Conservation (phyloP, 2,329 filamentous ascomycete species). For the Aspergillus pseudonomiae region DNA sequence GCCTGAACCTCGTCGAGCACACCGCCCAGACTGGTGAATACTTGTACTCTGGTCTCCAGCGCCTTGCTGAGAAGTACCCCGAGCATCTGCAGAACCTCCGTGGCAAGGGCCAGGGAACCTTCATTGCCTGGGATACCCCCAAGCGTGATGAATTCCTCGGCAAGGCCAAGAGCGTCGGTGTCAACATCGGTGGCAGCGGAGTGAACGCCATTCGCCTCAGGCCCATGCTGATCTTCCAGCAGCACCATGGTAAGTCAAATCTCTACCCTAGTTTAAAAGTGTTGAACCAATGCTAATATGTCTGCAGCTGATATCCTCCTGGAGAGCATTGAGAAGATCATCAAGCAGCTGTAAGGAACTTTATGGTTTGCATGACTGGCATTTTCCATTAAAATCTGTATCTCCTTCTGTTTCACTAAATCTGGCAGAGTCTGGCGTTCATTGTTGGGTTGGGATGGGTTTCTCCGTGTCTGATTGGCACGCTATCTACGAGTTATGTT, state of each 20-base stretch:
- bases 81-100: conserved; percentile 79
- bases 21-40: conserved; percentile 80
- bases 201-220: conserved; percentile 74
- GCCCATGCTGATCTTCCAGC: conserved; percentile 91
- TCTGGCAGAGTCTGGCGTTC: conserved; percentile 19
- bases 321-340: conserved; percentile 75
- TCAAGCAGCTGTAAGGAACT: conserved; percentile 48
- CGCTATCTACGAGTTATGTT: conserved; percentile 16
- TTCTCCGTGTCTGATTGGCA: conserved; percentile 22
- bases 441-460: conserved; percentile 14
- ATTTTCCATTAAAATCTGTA: background rate
- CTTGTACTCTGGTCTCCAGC: conserved; percentile 70
- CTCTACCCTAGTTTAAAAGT: conserved; percentile 7
- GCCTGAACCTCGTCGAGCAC: conserved; percentile 74
- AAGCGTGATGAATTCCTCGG: conserved; percentile 76
- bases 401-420: conserved; percentile 12
- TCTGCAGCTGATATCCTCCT: conserved; percentile 71
- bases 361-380: background rate
- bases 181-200: conserved; percentile 88
- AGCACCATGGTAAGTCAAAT: conserved; percentile 68
- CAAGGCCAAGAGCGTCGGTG: conserved; percentile 75
- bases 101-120: conserved; percentile 86
- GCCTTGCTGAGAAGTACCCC: conserved; percentile 71
- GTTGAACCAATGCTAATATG: conserved; percentile 20
- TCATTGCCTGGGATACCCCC: conserved; percentile 88